Evolutionary conservation across 805 yeast genomes (phyloP).

Genomic region (Alloascoidea africana): DNA sequence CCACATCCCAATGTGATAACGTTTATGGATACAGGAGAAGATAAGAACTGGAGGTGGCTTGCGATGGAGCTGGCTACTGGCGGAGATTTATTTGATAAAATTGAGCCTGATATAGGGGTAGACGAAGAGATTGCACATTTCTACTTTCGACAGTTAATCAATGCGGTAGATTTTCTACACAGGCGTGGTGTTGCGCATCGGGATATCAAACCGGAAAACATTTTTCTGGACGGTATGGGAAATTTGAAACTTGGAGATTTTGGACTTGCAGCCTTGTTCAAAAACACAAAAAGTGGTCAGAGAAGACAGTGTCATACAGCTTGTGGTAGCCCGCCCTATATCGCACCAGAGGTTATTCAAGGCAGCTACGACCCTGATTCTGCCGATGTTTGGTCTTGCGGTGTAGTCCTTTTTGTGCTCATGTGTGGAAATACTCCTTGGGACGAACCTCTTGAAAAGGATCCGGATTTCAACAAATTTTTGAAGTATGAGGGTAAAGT

Average conservation of each 20-base stretch:
- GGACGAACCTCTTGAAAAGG: conserved; percentile 45
- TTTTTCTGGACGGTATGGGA: conserved; percentile 46
- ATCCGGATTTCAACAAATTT: conserved; percentile 29
- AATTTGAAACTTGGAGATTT: conserved; percentile 65
- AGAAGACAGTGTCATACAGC: conserved; percentile 32
- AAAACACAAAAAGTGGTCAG: conserved; percentile 29
- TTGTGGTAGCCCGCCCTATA: conserved; percentile 65
- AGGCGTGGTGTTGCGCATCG: conserved; percentile 50
- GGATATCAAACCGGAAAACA: conserved; percentile 56
- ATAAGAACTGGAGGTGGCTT: conserved; percentile 45
- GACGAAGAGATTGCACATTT: conserved; percentile 52
- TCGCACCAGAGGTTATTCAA: conserved; percentile 56
- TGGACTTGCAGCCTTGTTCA: conserved; percentile 54
- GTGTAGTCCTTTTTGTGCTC: conserved; percentile 45
- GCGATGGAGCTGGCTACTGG: conserved; percentile 56
- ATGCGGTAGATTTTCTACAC: conserved; percentile 47
- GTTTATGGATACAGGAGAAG: conserved; percentile 37
- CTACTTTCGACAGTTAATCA: conserved; percentile 49
- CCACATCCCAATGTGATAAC: conserved; percentile 46
- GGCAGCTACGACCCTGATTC: conserved; percentile 37
- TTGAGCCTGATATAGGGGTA: conserved; percentile 62
- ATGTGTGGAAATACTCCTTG: conserved; percentile 57
- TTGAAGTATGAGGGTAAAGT: conserved; percentile 30
- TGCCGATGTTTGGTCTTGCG: conserved; percentile 60
- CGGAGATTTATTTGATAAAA: conserved; percentile 68